These are phyloP conservation scores for Cymbidium sinense DNA, from an alignment of 106 monocot genomes.

Conservation along the genomic window DNA sequence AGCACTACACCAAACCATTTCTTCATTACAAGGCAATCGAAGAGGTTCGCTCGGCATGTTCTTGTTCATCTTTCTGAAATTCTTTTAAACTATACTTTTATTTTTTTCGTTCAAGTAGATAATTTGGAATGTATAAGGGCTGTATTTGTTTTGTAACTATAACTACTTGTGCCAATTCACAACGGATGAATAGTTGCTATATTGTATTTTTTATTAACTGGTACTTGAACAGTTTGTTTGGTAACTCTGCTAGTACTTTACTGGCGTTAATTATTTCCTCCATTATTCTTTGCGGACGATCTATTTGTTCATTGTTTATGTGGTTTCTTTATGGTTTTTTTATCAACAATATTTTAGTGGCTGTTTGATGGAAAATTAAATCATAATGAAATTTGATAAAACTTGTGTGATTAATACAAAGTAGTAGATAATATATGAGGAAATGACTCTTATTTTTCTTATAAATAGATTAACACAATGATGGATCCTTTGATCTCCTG, in stretches of 20 bases:
- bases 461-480: no score
- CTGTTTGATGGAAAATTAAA: neutral
- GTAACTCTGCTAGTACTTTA: neutral
- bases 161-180: neutral
- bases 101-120: slow-evolving; percentile 9
- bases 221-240: neutral
- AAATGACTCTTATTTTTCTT: no score
- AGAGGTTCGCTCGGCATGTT: neutral
- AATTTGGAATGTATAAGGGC: slow-evolving; percentile 1
- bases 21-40: neutral
- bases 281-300: neutral
- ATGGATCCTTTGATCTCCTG: no score
- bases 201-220: neutral
- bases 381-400: neutral
- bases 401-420: no score
- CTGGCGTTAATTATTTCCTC: neutral
- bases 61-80: neutral
- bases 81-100: neutral
- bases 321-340: neutral
- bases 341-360: neutral
- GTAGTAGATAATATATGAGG: no score
- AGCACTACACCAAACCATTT: neutral
- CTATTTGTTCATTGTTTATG: neutral
- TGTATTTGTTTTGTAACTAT: slow-evolving; percentile 14
- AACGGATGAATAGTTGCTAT: neutral